phyloP scores from a whole-genome alignment of 257 asterid species.

The Galeopsis tetrahit region DNA sequence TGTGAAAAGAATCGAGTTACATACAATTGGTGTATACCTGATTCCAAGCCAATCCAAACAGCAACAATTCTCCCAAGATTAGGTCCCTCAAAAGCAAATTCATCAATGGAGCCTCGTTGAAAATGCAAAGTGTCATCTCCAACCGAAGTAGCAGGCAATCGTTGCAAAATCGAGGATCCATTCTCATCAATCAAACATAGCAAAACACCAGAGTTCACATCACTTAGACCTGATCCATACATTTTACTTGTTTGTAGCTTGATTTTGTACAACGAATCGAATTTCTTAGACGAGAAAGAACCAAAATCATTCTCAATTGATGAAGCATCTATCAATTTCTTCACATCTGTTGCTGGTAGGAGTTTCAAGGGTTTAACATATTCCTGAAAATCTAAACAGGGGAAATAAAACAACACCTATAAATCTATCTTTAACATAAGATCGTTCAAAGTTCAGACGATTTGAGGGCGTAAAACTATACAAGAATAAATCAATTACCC shows the following conservation, averaged over 20 bases:
- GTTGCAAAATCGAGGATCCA: conserved; percentile 74
- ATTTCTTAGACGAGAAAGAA: conserved; percentile 33
- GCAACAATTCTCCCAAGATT: conserved; percentile 72
- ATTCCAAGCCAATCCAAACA: conserved; percentile 80
- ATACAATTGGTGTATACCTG: conserved; percentile 55
- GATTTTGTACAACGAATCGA: conserved; percentile 54
- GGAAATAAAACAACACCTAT: conserved; percentile 1
- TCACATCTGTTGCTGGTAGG: conserved; percentile 56
- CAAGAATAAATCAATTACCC: neutral
- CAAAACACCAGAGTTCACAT: conserved; percentile 61
- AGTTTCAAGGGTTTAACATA: conserved; percentile 76
- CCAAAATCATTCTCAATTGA: conserved; percentile 36
- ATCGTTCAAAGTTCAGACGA: neutral
- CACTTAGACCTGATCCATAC: conserved; percentile 71
- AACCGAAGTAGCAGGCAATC: conserved; percentile 55
- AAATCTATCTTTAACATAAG: neutral
- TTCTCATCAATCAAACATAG: conserved; percentile 80
- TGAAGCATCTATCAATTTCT: conserved; percentile 40
- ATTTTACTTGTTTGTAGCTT: conserved; percentile 67
- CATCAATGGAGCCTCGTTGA: conserved; percentile 68
- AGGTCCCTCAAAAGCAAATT: conserved; percentile 79
- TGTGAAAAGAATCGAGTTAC: neutral
- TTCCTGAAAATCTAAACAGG: conserved; percentile 74
- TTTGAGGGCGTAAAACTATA: neutral
- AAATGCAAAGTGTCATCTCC: conserved; percentile 50